Evolutionary conservation across 352 stramenopile species (phyloP).

Genomic region (Globisporangium nunn): DNA sequence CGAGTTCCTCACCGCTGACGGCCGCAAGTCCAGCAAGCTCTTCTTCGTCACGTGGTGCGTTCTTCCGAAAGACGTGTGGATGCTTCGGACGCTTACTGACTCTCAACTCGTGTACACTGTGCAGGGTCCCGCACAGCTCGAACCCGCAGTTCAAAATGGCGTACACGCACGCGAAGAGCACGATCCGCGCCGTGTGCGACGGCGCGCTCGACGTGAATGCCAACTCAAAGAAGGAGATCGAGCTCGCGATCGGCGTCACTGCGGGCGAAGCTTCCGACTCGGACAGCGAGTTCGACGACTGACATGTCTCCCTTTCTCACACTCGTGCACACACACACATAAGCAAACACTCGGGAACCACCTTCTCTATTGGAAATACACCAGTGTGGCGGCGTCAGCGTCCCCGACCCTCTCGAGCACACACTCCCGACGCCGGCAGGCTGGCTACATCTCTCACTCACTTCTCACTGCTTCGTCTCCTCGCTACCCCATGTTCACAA

Average conservation of each 20-base stretch:
- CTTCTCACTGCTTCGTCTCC: background rate
- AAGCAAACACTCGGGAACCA: background rate
- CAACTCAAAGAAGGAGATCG: constrained; percentile 63
- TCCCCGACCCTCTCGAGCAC: too few relatives aligned
- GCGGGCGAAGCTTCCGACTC: constrained; percentile 64
- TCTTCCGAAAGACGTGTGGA: background rate
- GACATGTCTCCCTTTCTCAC: constrained; percentile 2
- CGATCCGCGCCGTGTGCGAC: constrained; percentile 69
- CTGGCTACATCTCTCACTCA: background rate
- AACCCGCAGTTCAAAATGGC: constrained; percentile 84
- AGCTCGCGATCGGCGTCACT: constrained; percentile 53
- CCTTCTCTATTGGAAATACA: constrained; percentile 2
- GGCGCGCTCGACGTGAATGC: constrained; percentile 78
- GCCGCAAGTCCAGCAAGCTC: constrained; percentile 82
- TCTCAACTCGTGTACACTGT: background rate
- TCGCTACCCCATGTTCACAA: constrained; percentile 17
- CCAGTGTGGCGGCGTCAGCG: background rate
- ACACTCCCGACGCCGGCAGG: background rate
- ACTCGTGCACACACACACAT: background rate
- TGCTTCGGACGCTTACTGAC: too few relatives aligned
- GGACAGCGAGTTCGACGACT: constrained; percentile 82
- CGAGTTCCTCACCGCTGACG: constrained; percentile 67
- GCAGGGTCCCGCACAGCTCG: constrained; percentile 71
- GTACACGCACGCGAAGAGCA: constrained; percentile 84
- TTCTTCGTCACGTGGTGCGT: constrained; percentile 81